A percentile compares a stretch with the other conserved stretches of the same genome.
Conservation (phyloP, 768 basidiomycete genomes). For the Podaxis mareebaensis region DNA sequence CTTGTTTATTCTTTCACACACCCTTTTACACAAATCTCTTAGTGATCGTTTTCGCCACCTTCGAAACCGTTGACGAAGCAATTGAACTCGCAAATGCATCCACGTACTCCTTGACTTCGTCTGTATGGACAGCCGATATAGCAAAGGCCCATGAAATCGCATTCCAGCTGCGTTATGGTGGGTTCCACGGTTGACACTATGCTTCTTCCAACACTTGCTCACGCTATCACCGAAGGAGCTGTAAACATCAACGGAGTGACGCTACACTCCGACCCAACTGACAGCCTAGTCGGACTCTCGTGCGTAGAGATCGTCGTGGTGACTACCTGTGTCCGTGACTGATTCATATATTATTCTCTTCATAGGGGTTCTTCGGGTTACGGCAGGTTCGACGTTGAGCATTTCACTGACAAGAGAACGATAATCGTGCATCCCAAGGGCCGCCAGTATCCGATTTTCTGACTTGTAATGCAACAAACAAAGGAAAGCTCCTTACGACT, state of each 20-base stretch:
- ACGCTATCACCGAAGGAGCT: constrained; percentile 35
- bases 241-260: constrained; percentile 58
- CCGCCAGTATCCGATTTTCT: constrained; percentile 23
- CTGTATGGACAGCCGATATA: constrained; percentile 53
- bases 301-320: constrained; percentile 25
- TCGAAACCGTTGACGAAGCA: constrained; percentile 53
- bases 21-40: neutral
- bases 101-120: constrained; percentile 50
- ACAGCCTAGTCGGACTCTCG: constrained; percentile 46
- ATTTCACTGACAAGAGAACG: constrained; percentile 48
- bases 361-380: constrained; percentile 48
- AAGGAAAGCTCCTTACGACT: neutral
- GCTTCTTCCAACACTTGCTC: neutral
- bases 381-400: constrained; percentile 51
- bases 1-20: neutral
- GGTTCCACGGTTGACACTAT: neutral
- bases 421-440: constrained; percentile 42
- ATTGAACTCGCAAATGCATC: constrained; percentile 55
- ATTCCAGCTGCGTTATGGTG: constrained; percentile 47
- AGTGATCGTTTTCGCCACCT: constrained; percentile 46
- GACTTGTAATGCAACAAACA: neutral
- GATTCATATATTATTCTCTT: neutral
- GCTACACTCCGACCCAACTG: constrained; percentile 41
- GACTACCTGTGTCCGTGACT: neutral
- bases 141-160: constrained; percentile 46